Evolutionary conservation across 1,139 yeast genomes (phyloP).

Genomic region (Meyerozyma elateridarum): DNA sequence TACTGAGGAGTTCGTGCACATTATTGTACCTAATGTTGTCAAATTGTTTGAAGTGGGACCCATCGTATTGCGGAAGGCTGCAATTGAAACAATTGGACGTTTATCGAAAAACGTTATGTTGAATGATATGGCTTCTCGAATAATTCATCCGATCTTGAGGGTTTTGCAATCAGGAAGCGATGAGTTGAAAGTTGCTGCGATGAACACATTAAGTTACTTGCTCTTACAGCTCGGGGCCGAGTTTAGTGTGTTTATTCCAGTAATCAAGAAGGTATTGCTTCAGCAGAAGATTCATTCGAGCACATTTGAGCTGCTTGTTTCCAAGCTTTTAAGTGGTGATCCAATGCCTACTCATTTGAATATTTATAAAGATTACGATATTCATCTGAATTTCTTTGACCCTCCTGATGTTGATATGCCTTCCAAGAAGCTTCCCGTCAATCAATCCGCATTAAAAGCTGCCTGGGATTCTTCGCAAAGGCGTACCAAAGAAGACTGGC

Average conservation of each 20-base stretch:
- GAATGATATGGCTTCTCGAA: constrained; percentile 86
- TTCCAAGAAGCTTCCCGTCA: constrained; percentile 73
- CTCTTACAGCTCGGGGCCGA: constrained; percentile 80
- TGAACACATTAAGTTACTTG: constrained; percentile 78
- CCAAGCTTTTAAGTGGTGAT: constrained; percentile 78
- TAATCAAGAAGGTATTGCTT: constrained; percentile 67
- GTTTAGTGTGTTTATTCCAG: constrained; percentile 82
- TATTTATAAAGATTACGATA: constrained; percentile 63
- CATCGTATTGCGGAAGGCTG: constrained; percentile 58
- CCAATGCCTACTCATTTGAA: constrained; percentile 77
- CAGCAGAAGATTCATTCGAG: constrained; percentile 65
- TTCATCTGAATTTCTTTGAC: constrained; percentile 47
- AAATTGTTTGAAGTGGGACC: constrained; percentile 71
- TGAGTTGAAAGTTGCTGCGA: constrained; percentile 59
- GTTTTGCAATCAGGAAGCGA: constrained; percentile 50
- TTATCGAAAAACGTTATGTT: constrained; percentile 69
- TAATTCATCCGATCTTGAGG: constrained; percentile 80
- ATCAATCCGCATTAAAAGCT: constrained; percentile 67
- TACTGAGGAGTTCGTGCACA: constrained; percentile 83
- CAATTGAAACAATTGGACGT: constrained; percentile 82
- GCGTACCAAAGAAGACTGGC: constrained; percentile 94
- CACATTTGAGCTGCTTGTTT: constrained; percentile 75
- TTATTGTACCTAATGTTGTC: constrained; percentile 80
- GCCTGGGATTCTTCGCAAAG: constrained; percentile 94
- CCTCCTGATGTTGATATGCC: constrained; percentile 65